These are phyloP conservation scores for Dalbergia cultrata DNA, from an alignment of 306 rosid species.

Conservation along the genomic window DNA sequence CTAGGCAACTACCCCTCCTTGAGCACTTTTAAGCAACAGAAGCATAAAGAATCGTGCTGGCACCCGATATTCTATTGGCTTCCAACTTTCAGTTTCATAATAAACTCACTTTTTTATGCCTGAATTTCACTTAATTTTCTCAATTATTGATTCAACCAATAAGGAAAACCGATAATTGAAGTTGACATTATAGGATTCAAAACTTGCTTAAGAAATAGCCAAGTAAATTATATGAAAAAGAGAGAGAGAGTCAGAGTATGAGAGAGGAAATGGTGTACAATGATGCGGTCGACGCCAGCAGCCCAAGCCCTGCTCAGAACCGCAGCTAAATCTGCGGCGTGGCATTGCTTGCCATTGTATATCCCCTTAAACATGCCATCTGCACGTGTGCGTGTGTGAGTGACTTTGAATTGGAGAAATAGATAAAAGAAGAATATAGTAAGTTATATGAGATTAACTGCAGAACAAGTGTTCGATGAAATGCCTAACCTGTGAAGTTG, in stretches of 20 bases:
- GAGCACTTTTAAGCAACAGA: neutral
- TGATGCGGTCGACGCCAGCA: slow-evolving; percentile 90
- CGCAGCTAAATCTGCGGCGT: slow-evolving; percentile 74
- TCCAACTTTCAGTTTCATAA: slow-evolving; percentile 22
- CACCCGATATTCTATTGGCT: neutral
- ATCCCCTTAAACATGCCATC: slow-evolving; percentile 97
- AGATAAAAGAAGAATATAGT: neutral
- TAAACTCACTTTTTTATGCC: neutral
- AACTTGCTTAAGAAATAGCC: neutral
- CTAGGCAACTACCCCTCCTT: neutral
- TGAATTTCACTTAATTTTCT: neutral
- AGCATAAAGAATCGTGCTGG: neutral
- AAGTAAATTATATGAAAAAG: neutral
- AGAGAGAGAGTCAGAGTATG: neutral
- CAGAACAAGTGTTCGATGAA: slow-evolving; percentile 55
- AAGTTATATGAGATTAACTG: neutral
- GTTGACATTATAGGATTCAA: neutral
- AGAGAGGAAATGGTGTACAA: slow-evolving; percentile 53
- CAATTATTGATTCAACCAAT: slow-evolving; percentile 1
- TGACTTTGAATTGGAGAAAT: neutral
- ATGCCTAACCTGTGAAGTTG: slow-evolving; percentile 90
- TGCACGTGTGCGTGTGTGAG: slow-evolving; percentile 37
- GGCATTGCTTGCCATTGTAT: slow-evolving; percentile 92
- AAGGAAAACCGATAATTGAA: neutral
- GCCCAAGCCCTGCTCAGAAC: slow-evolving; percentile 90